Conservation (phyloP, 345 rosid genomes). For the Hibiscus syriacus region DNA sequence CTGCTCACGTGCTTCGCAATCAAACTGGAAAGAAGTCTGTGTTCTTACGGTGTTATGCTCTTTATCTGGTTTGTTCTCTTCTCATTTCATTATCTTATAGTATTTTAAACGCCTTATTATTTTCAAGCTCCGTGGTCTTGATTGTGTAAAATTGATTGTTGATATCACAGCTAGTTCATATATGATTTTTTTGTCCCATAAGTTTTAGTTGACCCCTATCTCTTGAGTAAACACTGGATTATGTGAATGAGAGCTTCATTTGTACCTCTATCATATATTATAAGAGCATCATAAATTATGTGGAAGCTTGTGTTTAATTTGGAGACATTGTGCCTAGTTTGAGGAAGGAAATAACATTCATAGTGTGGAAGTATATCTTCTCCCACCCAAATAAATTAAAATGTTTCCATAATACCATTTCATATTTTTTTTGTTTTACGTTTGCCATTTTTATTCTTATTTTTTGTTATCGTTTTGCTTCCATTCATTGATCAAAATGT, state of each 20-base stretch:
- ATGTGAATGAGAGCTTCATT: not conserved
- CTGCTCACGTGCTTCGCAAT: conserved; percentile 76
- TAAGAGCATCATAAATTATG: too few species aligned
- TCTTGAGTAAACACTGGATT: not conserved
- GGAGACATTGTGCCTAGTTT: not conserved
- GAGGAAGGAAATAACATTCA: not conserved
- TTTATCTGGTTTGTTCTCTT: conserved; percentile 61
- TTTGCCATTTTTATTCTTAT: not conserved
- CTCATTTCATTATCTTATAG: not conserved
- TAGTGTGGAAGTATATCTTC: not conserved
- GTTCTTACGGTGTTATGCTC: conserved; percentile 86
- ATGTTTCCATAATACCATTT: not conserved
- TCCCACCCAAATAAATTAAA: not conserved
- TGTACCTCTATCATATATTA: too few species aligned
- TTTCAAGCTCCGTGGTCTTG: not conserved
- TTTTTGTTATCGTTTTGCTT: not conserved
- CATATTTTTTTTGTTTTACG: not conserved
- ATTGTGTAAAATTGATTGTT: not conserved
- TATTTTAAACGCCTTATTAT: not conserved
- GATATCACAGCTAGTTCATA: not conserved
- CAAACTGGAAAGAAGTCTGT: conserved; percentile 72
- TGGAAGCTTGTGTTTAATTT: not conserved
- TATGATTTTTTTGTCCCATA: not conserved
- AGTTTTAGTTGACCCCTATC: not conserved
- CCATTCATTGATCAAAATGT: not conserved